Conservation (phyloP, 257 asterid genomes). For the Primulina eburnea region DNA sequence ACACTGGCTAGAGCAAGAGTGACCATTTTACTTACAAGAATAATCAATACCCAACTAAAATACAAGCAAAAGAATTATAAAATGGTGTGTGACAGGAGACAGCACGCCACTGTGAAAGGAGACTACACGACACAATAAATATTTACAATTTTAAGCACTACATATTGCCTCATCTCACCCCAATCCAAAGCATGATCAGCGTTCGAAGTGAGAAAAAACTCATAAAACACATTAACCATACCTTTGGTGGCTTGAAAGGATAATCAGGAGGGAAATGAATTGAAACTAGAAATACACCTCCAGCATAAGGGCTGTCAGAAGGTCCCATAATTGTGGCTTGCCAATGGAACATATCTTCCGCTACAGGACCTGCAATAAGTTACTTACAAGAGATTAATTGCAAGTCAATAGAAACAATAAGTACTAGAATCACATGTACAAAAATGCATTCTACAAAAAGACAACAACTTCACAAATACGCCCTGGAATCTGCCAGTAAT, state of each 20-base stretch:
- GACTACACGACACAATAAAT: too few relatives aligned
- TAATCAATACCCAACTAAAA: background rate
- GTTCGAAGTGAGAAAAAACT: too few relatives aligned
- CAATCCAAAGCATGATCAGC: background rate
- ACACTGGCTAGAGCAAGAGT: background rate
- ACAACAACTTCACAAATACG: too few relatives aligned
- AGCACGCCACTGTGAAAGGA: too few relatives aligned
- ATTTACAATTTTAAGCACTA: too few relatives aligned
- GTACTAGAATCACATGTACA: too few relatives aligned
- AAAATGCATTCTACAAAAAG: too few relatives aligned
- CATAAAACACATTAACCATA: background rate
- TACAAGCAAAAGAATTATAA: background rate
- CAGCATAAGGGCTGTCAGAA: conserved; percentile 24
- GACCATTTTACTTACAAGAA: background rate
- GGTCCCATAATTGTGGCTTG: conserved; percentile 20
- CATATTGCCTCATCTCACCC: background rate
- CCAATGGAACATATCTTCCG: conserved; percentile 20
- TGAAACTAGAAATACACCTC: conserved; percentile 24
- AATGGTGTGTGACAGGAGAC: background rate
- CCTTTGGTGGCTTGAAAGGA: conserved; percentile 24
- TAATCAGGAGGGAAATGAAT: conserved; percentile 19
- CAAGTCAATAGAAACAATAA: background rate
- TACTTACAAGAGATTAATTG: background rate
- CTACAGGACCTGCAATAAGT: conserved; percentile 18
- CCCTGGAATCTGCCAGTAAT: background rate